Evolutionary conservation across 345 rosid species (phyloP), one percentile per base, ranked within the genome.

Genomic region (Cardamine occulta): DNA sequence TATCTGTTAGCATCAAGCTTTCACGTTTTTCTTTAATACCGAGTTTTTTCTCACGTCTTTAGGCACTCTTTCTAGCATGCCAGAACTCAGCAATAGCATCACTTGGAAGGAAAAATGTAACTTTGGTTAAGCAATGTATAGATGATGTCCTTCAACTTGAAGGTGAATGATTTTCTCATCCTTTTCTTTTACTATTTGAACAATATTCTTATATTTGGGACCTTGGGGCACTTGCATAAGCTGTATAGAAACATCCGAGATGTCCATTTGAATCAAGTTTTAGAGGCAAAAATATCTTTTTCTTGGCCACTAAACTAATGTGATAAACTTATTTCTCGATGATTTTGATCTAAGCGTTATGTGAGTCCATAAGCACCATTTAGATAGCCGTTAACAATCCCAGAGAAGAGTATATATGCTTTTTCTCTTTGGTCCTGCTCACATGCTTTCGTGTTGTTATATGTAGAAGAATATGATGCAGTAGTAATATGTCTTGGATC

Each of bases 1-100:
- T 53, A n/a, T 45, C 47, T 59, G 53, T 65, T 28, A 35, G 35
- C 53, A 23, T 28, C 49, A 52, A 40, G 59, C 34, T 3, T 73
- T 61, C 19, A 1, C 35, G 54, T 53, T 45, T 45, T 48, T 62
- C 23, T 57, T 65, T 47, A 21, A 21, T 21, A 52, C 55, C 48
- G 18, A 78, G 42, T 62, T 61, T 80, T 80, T 76, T 66, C 15
- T 40, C 44, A 34, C 12, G 15, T 73, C 28, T 75, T 48, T 69
- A 94, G 97, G 97, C 88, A 74, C 93, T 94, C 73, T 90, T 88
- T 83, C 75, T 79, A 60, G 97, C 96, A 34, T 94, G 97, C 77
- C 78, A 91, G 79, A 78, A 83, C 84, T 64, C 85, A 52, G 88
- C 81, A 42, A 81, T 72, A 42, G 86, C 84, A 63, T 80, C 80